Conservation (phyloP, 164 flowering plant genomes). For the Stephania japonica region DNA sequence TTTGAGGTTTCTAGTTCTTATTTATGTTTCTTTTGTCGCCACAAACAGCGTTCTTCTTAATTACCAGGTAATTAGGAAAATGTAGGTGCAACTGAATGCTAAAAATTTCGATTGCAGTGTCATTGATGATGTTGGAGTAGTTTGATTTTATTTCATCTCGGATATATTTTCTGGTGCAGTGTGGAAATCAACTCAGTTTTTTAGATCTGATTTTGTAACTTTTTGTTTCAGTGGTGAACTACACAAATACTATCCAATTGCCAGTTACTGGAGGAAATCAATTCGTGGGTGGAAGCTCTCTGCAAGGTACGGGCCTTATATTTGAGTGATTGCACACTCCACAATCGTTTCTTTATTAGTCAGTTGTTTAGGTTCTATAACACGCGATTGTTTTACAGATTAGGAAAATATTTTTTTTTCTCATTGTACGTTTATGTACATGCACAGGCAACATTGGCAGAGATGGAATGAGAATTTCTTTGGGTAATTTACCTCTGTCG, state of each 20-base stretch:
- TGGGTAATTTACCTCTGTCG: constrained; percentile 84
- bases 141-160: not conserved
- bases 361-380: not conserved
- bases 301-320: constrained; percentile 30
- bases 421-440: not conserved
- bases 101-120: not conserved
- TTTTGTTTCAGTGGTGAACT: constrained; percentile 11
- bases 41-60: not conserved
- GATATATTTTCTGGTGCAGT: not conserved
- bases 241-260: constrained; percentile 17
- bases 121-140: not conserved
- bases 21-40: not conserved
- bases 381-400: not conserved
- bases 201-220: not conserved
- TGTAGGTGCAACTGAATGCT: not conserved
- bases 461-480: constrained; percentile 40
- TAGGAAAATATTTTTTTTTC: not conserved
- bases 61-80: not conserved
- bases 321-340: not conserved
- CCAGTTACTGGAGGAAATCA: constrained; percentile 26
- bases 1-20: not conserved
- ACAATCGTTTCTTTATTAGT: not conserved
- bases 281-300: constrained; percentile 25
- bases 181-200: not conserved
- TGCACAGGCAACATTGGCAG: constrained; percentile 37